Conservation (phyloP, 2,329 filamentous ascomycete species). For the Geosmithia morbida region DNA sequence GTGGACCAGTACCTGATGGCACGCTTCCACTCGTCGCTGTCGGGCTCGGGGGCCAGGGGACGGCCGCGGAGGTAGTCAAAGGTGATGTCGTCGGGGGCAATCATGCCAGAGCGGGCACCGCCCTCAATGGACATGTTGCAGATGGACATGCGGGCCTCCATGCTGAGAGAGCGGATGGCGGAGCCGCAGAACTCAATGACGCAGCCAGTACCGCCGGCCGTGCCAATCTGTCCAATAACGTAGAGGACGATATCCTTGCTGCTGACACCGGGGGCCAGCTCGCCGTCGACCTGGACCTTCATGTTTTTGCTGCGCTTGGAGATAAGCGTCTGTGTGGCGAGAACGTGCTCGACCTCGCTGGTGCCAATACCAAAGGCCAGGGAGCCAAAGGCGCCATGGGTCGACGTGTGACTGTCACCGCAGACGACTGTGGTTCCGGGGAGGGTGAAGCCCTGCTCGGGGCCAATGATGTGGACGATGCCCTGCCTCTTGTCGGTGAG, state of each 20-base stretch:
- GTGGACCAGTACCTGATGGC: constrained; percentile 79
- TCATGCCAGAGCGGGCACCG: constrained; percentile 90
- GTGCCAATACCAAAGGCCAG: constrained; percentile 96
- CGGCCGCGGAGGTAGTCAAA: constrained; percentile 91
- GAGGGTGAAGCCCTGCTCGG: constrained; percentile 96
- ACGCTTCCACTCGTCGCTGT: constrained; percentile 78
- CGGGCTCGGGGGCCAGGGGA: constrained; percentile 73
- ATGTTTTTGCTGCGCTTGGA: constrained; percentile 97
- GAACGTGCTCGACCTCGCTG: constrained; percentile 90
- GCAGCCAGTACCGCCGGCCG: constrained; percentile 82
- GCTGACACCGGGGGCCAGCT: constrained; percentile 79
- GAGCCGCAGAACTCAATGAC: constrained; percentile 98
- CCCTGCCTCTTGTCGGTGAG: constrained; percentile 93
- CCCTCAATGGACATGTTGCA: constrained; percentile 99
- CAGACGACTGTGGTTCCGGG: constrained; percentile 95
- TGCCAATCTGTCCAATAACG: constrained; percentile 86
- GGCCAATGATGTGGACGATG: constrained; percentile 96
- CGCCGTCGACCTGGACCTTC: constrained; percentile 88
- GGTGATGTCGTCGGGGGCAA: constrained; percentile 85
- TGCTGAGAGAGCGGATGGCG: constrained; percentile 75
- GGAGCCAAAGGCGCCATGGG: constrained; percentile 90
- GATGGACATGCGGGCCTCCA: constrained; percentile 98
- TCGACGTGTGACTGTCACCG: constrained; percentile 95
- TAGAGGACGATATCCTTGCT: constrained; percentile 93
- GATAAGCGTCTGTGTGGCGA: constrained; percentile 90